Evolutionary conservation across 2,329 filamentous ascomycete genomes (phyloP).

Genomic region (Ophiocordyceps sinensis): DNA sequence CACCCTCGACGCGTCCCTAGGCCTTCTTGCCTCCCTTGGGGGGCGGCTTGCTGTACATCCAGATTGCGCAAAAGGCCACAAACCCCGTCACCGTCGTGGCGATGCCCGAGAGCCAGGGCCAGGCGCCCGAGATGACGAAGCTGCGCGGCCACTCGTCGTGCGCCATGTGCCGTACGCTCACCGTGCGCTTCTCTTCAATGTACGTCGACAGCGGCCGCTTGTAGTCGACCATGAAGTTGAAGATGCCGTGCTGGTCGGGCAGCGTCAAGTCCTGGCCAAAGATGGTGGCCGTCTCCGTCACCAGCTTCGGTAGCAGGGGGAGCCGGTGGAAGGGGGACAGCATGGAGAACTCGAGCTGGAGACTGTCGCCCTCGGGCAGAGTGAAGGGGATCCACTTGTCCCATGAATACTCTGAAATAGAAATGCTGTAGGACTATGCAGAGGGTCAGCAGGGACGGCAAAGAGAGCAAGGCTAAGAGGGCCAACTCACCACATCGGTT

Average conservation of each 20-base stretch:
- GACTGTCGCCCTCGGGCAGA: constrained; percentile 50
- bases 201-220: constrained; percentile 84
- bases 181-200: constrained; percentile 86
- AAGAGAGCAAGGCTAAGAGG: neutral
- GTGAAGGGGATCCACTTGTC: constrained; percentile 63
- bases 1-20: neutral
- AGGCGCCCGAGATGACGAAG: constrained; percentile 78
- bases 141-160: constrained; percentile 94
- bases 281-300: constrained; percentile 52
- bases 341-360: constrained; percentile 98
- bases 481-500: constrained; percentile 76
- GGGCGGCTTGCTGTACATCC: constrained; percentile 57
- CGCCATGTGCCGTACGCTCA: constrained; percentile 90
- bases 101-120: constrained; percentile 88
- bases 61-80: constrained; percentile 70
- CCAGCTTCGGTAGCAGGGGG: constrained; percentile 43
- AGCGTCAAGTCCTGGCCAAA: constrained; percentile 66
- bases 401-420: constrained; percentile 70
- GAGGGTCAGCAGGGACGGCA: constrained; percentile 5
- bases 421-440: constrained; percentile 65
- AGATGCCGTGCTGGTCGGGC: constrained; percentile 97
- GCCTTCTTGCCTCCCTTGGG: constrained; percentile 8
- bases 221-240: constrained; percentile 96
- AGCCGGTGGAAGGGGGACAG: constrained; percentile 93
- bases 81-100: constrained; percentile 73